Base-by-base conservation (phyloP, 495 filamentous ascomycete genomes). In the Talaromyces proteolyticus region DNA sequence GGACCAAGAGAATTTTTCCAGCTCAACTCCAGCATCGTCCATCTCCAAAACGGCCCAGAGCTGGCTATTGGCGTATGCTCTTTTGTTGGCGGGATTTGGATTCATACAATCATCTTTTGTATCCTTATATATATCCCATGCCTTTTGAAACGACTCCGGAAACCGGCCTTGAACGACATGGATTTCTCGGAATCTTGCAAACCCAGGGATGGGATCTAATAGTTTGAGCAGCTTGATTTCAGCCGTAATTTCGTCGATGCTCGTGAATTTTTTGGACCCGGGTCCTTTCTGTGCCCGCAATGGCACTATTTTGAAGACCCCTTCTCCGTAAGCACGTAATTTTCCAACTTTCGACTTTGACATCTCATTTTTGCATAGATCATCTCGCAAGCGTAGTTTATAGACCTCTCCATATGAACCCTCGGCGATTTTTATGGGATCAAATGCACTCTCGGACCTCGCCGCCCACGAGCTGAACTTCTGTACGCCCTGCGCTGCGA, bases 1-100 rank as follows among this genome's bases (percentile, higher is more conserved):
- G 10, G 71, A 67, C 65, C 48, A 87, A 50, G 44, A 57, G 42
- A 60, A 86, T 64, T 60, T 78, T 48, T 93, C 89, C 19, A 95
- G 67, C 42, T 89, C 88, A 14, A 67, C 80, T 0, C 91, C 91
- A 0, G 91, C 91, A 61, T 96, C 88, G 38, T 87, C 85, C 71
- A 96, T 86, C 62, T 96, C 91, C 7, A 96, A 71, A 11, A 92
- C 84, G 0, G 89, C 70, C 77, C 91, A 96, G 19, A 82, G 68
- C 36, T 93, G 87, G 3, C 75, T 72, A 41, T 86, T 78, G 2
- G 78, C 58, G 55, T 88, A 91, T 18, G 75, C 63, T 42, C 63
- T 69, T 44, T 73, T 80, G 39, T 63, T 75, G 4, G 74, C 77
- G 0, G 85, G 85, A 54, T 90, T 85, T 6, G 84, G 86, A 56